These are phyloP conservation scores for Polytolypa hystricis DNA, from an alignment of 2,329 filamentous ascomycete genomes.

Conservation along the genomic window DNA sequence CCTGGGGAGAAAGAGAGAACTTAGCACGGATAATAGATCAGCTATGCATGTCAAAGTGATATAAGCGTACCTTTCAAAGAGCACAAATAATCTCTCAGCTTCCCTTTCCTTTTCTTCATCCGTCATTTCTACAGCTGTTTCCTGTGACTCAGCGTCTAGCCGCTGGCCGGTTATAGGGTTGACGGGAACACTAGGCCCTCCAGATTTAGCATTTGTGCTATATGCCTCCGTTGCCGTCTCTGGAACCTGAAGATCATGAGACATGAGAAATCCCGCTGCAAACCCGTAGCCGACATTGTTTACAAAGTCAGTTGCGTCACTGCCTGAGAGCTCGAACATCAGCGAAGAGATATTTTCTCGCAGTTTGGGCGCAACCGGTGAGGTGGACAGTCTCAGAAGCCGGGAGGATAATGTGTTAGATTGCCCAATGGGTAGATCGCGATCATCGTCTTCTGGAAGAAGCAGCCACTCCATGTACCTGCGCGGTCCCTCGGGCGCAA, in stretches of 20 bases:
- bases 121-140: slow-evolving; percentile 63
- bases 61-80: slow-evolving; percentile 64
- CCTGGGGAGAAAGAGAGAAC: slow-evolving; percentile 22
- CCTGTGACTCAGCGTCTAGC: slow-evolving; percentile 53
- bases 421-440: slow-evolving; percentile 64
- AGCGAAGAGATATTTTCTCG: slow-evolving; percentile 65
- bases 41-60: slow-evolving; percentile 1
- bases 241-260: slow-evolving; percentile 69
- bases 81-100: slow-evolving; percentile 75
- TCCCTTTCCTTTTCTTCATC: slow-evolving; percentile 86
- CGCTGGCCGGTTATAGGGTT: slow-evolving; percentile 86
- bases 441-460: slow-evolving; percentile 66
- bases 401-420: slow-evolving; percentile 63
- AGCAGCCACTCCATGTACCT: slow-evolving; percentile 54
- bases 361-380: slow-evolving; percentile 58
- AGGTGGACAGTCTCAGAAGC: slow-evolving; percentile 66
- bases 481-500: slow-evolving; percentile 53
- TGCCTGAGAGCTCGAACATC: slow-evolving; percentile 77
- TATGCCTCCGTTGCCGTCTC: slow-evolving; percentile 50
- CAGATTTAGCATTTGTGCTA: slow-evolving; percentile 23
- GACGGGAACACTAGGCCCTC: slow-evolving; percentile 36
- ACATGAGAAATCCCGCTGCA: slow-evolving; percentile 79
- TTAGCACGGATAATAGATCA: not conserved
- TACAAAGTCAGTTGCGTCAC: slow-evolving; percentile 68
- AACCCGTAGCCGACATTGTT: slow-evolving; percentile 91